A percentile compares a stretch with the other conserved stretches of the same genome.
These are phyloP conservation scores for Thielaviopsis punctulata DNA, from an alignment of 2,329 filamentous ascomycete species.

Conservation along the genomic window DNA sequence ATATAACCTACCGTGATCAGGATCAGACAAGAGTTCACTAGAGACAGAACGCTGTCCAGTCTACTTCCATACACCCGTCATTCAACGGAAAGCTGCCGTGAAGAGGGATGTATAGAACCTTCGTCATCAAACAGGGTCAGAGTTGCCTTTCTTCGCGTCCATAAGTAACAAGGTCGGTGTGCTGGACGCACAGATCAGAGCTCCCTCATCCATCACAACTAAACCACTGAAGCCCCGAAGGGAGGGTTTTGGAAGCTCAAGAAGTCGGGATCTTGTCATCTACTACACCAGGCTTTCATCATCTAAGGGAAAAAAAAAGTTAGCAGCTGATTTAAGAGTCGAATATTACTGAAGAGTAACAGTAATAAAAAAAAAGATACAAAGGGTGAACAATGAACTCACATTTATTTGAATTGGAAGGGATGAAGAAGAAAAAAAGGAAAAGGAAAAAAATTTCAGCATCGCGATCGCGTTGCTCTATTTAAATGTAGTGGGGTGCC, in stretches of 20 bases:
- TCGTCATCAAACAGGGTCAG: constrained; percentile 46
- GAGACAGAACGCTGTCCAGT: neutral
- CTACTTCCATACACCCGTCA: neutral
- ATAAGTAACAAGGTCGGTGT: constrained; percentile 96
- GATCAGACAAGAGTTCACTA: constrained; percentile 14
- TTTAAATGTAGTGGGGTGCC: constrained; percentile 3
- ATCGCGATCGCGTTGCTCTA: neutral
- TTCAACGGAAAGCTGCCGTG: neutral
- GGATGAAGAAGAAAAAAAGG: constrained; percentile 49
- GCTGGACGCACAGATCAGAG: constrained; percentile 99
- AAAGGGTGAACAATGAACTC: constrained; percentile 27
- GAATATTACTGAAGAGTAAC: constrained; percentile 1
- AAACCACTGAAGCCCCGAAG: constrained; percentile 79
- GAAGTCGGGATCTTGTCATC: constrained; percentile 61
- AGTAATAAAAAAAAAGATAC: constrained; percentile 13
- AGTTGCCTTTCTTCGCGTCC: constrained; percentile 95
- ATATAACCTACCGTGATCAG: neutral
- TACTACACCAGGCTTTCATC: constrained; percentile 99
- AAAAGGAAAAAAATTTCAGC: constrained; percentile 21
- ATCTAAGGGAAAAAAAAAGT: constrained; percentile 40
- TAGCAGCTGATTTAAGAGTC: constrained; percentile 15
- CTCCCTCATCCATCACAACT: constrained; percentile 44
- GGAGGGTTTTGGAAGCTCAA: constrained; percentile 65
- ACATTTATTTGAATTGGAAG: constrained; percentile 99
- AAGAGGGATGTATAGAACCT: constrained; percentile 3